These are phyloP conservation scores for Parachaetomium inaequale DNA, from an alignment of 495 filamentous ascomycete genomes.

Conservation along the genomic window DNA sequence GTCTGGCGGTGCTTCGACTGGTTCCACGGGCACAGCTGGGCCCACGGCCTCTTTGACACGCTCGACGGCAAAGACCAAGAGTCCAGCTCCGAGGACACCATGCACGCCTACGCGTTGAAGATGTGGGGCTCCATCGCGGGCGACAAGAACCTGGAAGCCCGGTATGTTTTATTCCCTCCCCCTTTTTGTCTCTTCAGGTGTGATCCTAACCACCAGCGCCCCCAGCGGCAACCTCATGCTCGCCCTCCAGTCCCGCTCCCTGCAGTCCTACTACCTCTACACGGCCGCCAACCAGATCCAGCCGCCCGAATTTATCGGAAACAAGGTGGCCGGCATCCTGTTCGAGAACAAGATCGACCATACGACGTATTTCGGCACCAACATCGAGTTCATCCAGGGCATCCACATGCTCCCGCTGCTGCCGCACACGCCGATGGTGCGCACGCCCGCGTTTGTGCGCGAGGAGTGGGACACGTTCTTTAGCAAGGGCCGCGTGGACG, in stretches of 20 bases:
- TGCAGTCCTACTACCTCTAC: conserved; percentile 82
- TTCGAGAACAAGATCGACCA: conserved; percentile 98
- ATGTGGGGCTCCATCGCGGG: conserved; percentile 83
- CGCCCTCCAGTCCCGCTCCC: conserved; percentile 62
- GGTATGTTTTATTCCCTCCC: conserved; percentile 34
- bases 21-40: conserved; percentile 95
- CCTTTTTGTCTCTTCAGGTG: background rate
- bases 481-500: conserved; percentile 53
- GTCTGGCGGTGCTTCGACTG: conserved; percentile 88
- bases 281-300: conserved; percentile 66
- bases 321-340: conserved; percentile 87
- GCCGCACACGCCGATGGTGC: conserved; percentile 64
- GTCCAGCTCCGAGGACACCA: conserved; percentile 83
- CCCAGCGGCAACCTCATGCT: conserved; percentile 74
- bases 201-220: background rate
- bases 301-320: conserved; percentile 70
- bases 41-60: conserved; percentile 89
- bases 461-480: conserved; percentile 89
- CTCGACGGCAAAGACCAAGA: conserved; percentile 91
- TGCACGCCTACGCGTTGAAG: conserved; percentile 85
- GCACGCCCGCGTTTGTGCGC: conserved; percentile 63
- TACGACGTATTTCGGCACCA: conserved; percentile 84
- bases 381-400: conserved; percentile 81
- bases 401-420: conserved; percentile 96
- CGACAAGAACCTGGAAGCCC: conserved; percentile 77